A percentile compares a stretch with the other conserved stretches of the same genome.
phyloP scores from a whole-genome alignment of 2,329 filamentous ascomycete genomes.

The Nigrograna mackinnonii region DNA sequence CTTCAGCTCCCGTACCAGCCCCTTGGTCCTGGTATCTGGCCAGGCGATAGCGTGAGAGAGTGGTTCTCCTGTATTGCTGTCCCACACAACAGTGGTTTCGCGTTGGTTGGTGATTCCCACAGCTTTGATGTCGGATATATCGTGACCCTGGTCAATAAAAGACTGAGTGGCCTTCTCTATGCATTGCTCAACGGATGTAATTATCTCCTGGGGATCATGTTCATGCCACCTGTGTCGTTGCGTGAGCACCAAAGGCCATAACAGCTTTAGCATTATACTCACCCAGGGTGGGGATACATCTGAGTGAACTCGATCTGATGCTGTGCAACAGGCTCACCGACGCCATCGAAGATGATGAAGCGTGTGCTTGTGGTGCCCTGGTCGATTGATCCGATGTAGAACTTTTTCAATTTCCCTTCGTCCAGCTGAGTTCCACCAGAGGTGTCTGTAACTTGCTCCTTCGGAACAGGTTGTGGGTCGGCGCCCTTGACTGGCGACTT shows the following conservation, averaged over 20 bases:
- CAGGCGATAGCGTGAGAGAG: conserved; percentile 86
- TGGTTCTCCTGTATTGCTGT: conserved; percentile 76
- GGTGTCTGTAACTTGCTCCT: conserved; percentile 26
- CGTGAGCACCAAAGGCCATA: conserved; percentile 12
- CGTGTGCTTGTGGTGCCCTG: conserved; percentile 88
- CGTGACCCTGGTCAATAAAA: conserved; percentile 72
- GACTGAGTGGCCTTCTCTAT: conserved; percentile 75
- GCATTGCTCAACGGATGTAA: conserved; percentile 75
- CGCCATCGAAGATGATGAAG: conserved; percentile 86
- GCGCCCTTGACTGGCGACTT: conserved; percentile 24
- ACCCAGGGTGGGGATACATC: conserved; percentile 84
- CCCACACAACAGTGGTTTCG: conserved; percentile 87
- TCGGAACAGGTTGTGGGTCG: conserved; percentile 37
- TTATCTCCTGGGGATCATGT: conserved; percentile 78
- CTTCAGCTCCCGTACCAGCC: conserved; percentile 78
- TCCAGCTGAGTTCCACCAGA: conserved; percentile 26
- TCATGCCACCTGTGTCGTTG: conserved; percentile 74
- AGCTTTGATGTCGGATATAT: conserved; percentile 69
- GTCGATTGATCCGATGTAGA: conserved; percentile 86
- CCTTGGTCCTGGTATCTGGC: conserved; percentile 82
- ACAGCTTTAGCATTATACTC: conserved; percentile 41
- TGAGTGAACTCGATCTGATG: conserved; percentile 89
- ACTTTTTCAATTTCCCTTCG: conserved; percentile 48
- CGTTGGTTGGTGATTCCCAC: conserved; percentile 90
- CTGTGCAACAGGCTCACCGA: conserved; percentile 75